phyloP scores from a whole-genome alignment of 2,329 filamentous ascomycete genomes.

The Pyrenophora graminea region DNA sequence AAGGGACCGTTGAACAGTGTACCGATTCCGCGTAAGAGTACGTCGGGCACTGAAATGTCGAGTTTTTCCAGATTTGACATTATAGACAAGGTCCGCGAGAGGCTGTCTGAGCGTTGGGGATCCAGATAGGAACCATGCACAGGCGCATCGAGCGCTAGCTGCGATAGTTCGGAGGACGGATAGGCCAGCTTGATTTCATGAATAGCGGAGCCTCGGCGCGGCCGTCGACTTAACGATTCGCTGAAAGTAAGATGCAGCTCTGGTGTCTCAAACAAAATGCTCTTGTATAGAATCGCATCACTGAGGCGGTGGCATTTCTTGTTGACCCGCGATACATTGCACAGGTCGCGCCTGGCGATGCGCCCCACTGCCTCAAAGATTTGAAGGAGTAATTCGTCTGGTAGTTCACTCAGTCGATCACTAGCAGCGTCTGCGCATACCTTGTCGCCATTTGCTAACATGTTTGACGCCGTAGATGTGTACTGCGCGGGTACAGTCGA shows the following conservation, averaged over 20 bases:
- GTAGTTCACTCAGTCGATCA: slow-evolving; percentile 27
- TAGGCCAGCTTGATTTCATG: slow-evolving; percentile 39
- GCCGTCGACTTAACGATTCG: slow-evolving; percentile 37
- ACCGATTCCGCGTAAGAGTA: slow-evolving; percentile 36
- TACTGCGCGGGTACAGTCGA: not conserved
- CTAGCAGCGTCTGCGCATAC: not conserved
- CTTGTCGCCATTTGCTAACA: slow-evolving; percentile 3
- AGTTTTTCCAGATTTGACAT: slow-evolving; percentile 42
- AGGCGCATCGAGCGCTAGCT: slow-evolving; percentile 35
- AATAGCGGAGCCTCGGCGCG: slow-evolving; percentile 40
- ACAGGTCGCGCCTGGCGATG: slow-evolving; percentile 33
- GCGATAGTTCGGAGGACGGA: slow-evolving; percentile 37
- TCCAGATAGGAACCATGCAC: slow-evolving; percentile 32
- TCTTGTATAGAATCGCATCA: slow-evolving; percentile 40
- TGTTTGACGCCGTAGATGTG: slow-evolving; percentile 2
- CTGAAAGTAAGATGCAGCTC: slow-evolving; percentile 42
- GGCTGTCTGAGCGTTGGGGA: slow-evolving; percentile 31
- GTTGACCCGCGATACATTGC: slow-evolving; percentile 36
- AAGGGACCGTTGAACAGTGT: slow-evolving; percentile 42
- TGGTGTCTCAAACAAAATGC: slow-evolving; percentile 38
- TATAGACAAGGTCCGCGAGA: slow-evolving; percentile 38
- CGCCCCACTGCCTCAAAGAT: slow-evolving; percentile 35
- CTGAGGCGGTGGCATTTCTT: slow-evolving; percentile 37
- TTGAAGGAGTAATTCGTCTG: slow-evolving; percentile 39
- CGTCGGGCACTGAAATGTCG: slow-evolving; percentile 39